Evolutionary conservation across 2,329 filamentous ascomycete species (phyloP), one percentile per base, ranked within the genome.

Genomic region (Chrysoporthe puriensis): DNA sequence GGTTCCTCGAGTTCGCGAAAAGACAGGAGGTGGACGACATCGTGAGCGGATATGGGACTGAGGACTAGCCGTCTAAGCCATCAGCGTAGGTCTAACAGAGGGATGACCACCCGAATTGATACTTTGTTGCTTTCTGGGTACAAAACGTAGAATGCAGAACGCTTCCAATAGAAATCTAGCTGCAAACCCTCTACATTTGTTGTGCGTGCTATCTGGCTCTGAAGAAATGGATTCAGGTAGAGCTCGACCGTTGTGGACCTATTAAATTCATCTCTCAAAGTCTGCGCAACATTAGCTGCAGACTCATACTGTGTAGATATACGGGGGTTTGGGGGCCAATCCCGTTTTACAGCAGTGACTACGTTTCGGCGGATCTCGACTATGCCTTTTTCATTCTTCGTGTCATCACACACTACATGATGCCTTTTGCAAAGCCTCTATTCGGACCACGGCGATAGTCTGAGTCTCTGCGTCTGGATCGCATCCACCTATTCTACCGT

Each of bases 1-100:
- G 76, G n/a, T 79, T 79, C 65, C 69, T 75, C 7, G 74, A 76
- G 32, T 79, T 79, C 63, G 74, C 76, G 66, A 78, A 78, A 63
- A 74, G 74, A 70, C 76, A 73, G 62, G 69, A 67, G 54, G 76
- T 75, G 66, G 71, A 72, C 68, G 76, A 75, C 54, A 76, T 74
- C 60, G 62, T 74, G 14, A 73, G 69, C 52, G 71, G 70, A 3
- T 74, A 75, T 44, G 68, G 54, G 26, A 26, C 26, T 26, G 26
- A 26, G 48, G 52, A 34, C 26, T 57, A 56, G 36, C 16, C 26
- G 11, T 18, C 5, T 2, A 9, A 6, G 42, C 42, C 43, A 44
- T 11, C 58, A 62, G 13, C 8, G 21, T 21, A 32, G 21, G 52
- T 26, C 21, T 13, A 32, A 7, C 21, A 52, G 14, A 21, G 26